These are phyloP conservation scores for Fomitopsis serialis DNA, from an alignment of 768 basidiomycete species.

Conservation along the genomic window DNA sequence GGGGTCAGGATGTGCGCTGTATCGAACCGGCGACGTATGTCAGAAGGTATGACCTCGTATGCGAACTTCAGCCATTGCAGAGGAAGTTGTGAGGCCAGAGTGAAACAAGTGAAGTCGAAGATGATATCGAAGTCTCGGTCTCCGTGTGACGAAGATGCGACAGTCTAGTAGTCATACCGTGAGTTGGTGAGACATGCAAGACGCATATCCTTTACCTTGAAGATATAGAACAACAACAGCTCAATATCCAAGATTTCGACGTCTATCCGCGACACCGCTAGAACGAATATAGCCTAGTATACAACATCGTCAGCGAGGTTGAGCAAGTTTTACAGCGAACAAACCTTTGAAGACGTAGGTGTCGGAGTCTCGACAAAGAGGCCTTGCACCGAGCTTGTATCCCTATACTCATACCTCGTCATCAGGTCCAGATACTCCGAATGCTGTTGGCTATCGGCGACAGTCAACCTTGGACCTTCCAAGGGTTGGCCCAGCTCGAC, in stretches of 20 bases:
- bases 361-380: conserved; percentile 54
- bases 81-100: conserved; percentile 71
- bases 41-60: conserved; percentile 66
- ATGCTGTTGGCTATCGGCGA: conserved; percentile 43
- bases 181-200: neutral
- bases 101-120: conserved; percentile 78
- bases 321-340: neutral
- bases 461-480: conserved; percentile 60
- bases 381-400: conserved; percentile 54
- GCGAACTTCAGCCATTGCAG: conserved; percentile 78
- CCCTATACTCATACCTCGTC: conserved; percentile 53
- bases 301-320: neutral
- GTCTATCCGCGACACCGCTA: conserved; percentile 65
- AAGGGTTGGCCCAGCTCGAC: conserved; percentile 73
- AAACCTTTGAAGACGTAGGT: neutral
- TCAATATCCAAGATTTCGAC: conserved; percentile 79
- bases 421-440: conserved; percentile 65
- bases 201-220: conserved; percentile 45
- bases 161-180: conserved; percentile 31
- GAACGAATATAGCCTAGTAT: conserved; percentile 46
- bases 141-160: conserved; percentile 43
- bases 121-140: conserved; percentile 62
- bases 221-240: conserved; percentile 69
- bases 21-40: conserved; percentile 58
- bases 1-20: conserved; percentile 68